phyloP scores from a whole-genome alignment of 768 basidiomycete species.

The Pleurotus eryngii region DNA sequence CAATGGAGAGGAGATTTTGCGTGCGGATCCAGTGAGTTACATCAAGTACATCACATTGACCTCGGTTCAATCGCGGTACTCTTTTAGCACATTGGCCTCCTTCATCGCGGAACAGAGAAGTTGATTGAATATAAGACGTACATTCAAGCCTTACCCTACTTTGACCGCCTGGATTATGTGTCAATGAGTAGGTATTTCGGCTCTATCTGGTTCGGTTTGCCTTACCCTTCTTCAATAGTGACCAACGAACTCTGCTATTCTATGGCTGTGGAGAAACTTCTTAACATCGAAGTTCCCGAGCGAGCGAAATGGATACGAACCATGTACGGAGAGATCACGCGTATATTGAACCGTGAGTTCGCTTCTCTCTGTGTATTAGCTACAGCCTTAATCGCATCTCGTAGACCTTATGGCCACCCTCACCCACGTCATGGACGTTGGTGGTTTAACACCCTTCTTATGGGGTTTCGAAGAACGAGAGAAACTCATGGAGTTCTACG shows the following conservation, averaged over 20 bases:
- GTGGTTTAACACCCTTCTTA: conserved; percentile 96
- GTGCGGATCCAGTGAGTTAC: conserved; percentile 71
- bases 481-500: conserved; percentile 99
- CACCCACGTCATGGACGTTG: conserved; percentile 96
- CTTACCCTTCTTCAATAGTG: conserved; percentile 54
- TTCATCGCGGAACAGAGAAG: conserved; percentile 98
- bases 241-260: conserved; percentile 98
- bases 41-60: background rate
- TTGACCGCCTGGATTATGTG: conserved; percentile 98
- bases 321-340: conserved; percentile 94
- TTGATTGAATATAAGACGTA: conserved; percentile 99
- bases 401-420: conserved; percentile 94
- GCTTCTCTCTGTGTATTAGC: background rate
- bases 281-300: conserved; percentile 95
- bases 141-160: conserved; percentile 95
- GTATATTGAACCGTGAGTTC: conserved; percentile 83
- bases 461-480: conserved; percentile 99
- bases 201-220: background rate
- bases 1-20: conserved; percentile 93
- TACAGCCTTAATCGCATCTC: background rate
- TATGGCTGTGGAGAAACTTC: conserved; percentile 94
- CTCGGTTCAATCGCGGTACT: background rate
- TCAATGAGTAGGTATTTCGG: conserved; percentile 84
- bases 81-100: conserved; percentile 82
- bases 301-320: conserved; percentile 99